A percentile compares a stretch with the other conserved stretches of the same genome.
These are phyloP conservation scores for Clitopilus hobsonii DNA, from an alignment of 768 basidiomycete genomes.

Conservation along the genomic window DNA sequence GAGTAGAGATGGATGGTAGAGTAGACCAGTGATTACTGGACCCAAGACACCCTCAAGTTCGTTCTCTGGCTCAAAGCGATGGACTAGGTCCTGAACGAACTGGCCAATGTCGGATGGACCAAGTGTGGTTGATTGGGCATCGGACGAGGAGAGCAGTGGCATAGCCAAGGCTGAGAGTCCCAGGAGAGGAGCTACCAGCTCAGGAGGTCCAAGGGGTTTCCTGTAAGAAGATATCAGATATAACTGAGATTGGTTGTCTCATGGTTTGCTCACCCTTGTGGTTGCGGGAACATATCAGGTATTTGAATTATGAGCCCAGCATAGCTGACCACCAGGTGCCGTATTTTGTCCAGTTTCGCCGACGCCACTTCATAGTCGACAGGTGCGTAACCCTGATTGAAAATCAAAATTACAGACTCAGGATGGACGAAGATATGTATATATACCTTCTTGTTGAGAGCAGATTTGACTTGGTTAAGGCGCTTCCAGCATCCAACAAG, in stretches of 20 bases:
- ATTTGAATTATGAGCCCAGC: conserved; percentile 87
- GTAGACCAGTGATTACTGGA: conserved; percentile 57
- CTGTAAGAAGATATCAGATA: no score
- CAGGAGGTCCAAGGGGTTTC: conserved; percentile 68
- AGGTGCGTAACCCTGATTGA: conserved; percentile 50
- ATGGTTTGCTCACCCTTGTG: conserved; percentile 51
- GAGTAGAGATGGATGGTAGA: conserved; percentile 62
- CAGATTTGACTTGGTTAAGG: conserved; percentile 49
- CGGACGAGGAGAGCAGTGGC: conserved; percentile 50
- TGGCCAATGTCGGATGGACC: conserved; percentile 65
- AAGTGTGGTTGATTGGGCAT: conserved; percentile 46
- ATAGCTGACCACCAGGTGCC: conserved; percentile 84
- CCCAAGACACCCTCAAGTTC: conserved; percentile 79
- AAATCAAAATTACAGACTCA: neutral
- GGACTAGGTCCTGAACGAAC: conserved; percentile 80
- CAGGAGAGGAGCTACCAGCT: conserved; percentile 80
- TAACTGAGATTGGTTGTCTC: neutral
- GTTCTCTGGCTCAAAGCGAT: conserved; percentile 74
- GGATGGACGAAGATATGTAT: neutral
- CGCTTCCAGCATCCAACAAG: conserved; percentile 91
- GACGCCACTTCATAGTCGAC: conserved; percentile 60
- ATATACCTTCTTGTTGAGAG: conserved; percentile 60
- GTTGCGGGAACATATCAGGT: conserved; percentile 93
- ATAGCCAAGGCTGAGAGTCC: conserved; percentile 65
- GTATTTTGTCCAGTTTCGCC: conserved; percentile 65